A percentile compares a stretch with the other conserved stretches of the same genome.
Conservation (phyloP, 257 asterid species). For the Nicotiana knightiana region DNA sequence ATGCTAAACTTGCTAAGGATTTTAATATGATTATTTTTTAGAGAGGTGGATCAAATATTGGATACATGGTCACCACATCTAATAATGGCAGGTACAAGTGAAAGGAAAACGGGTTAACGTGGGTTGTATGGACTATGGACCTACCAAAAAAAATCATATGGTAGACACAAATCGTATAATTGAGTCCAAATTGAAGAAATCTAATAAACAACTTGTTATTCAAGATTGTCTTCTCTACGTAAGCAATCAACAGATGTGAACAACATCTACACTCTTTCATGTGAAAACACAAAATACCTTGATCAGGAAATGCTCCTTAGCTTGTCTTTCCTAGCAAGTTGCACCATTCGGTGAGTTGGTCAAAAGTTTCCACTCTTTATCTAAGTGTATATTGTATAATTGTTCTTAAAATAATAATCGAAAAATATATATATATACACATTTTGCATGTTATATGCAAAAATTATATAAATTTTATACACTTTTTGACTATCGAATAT, state of each 20-base stretch:
- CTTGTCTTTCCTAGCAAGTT: not conserved
- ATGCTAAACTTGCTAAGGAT: not conserved
- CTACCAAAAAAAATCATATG: not conserved
- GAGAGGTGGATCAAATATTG: not conserved
- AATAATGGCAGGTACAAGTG: not conserved
- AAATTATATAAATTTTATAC: no score
- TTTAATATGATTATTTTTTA: not conserved
- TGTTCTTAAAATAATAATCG: no score
- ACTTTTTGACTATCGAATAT: no score
- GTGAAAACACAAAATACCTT: not conserved
- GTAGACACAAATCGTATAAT: not conserved
- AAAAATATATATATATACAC: no score
- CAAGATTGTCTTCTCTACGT: not conserved
- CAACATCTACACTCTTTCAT: not conserved
- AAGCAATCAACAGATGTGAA: not conserved
- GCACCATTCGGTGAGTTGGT: not conserved
- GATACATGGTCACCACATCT: not conserved
- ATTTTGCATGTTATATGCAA: no score
- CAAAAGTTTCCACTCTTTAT: not conserved
- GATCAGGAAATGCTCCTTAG: not conserved
- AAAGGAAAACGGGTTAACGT: not conserved
- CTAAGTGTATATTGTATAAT: no score
- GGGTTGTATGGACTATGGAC: constrained; percentile 2
- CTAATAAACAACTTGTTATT: not conserved
- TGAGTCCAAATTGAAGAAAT: not conserved